Base-by-base conservation (phyloP, 495 filamentous ascomycete genomes). In the Achaetomiella virescens region DNA sequence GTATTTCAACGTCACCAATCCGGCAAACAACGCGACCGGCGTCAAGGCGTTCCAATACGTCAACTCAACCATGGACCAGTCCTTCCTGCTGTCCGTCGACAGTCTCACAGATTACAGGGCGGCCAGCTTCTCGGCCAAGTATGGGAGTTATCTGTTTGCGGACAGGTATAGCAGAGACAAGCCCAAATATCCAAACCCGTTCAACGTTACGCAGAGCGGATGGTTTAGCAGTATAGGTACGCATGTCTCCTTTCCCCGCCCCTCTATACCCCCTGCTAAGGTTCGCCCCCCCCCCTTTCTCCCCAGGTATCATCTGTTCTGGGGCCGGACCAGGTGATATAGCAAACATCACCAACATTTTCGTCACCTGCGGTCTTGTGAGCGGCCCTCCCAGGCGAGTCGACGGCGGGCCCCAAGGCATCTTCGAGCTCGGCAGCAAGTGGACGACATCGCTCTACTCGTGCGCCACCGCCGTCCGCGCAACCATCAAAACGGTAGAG, bases 381-480 rank as follows among this genome's bases (percentile, higher is more conserved):
- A 60, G 60, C 20, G 72, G 74, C 6, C 70, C 66, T 8, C 61
- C 76, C 0, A 40, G 54, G 33, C 63, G 70, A 2, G 40, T 55
- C 11, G 67, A 72, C 45, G 64, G 56, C 5, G 64, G 62, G 11
- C 51, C 53, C 8, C 46, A 61, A 6, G 33, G 66, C 2, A 46
- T 70, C 5, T 67, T 68, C 18, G 71, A 77, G 9, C 49, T 24
- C 18, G 68, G 66, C 2, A 68, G 64, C 38, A 24, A 48, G 2
- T 78, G 75, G 75, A 63, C 64, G 3, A 57, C 59, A 1, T 70
- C 74, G 0, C 58, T 79, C 7, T 75, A 76, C 52, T 54, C 66
- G 0, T 79, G 76, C 59, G 72, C 70, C 14, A 67, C 64, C 2
- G 60, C 70, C 3, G 33, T 68, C 11, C 71, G 68, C 44, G 74